Evolutionary conservation across 139 green algal genomes (phyloP).

Genomic region (Ulvella scutata): DNA sequence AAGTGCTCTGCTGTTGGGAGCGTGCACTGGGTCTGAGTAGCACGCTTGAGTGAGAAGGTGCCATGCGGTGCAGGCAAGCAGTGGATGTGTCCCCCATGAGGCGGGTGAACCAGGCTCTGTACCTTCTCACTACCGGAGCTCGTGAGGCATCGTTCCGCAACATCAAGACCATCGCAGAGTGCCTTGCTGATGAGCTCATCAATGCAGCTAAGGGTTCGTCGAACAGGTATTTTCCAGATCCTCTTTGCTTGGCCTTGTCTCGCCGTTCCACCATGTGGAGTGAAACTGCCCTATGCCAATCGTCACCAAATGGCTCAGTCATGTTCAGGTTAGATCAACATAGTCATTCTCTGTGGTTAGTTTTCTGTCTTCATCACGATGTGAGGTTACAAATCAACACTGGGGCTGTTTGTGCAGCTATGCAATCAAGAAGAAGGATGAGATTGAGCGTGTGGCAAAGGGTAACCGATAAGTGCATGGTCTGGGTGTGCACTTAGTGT

Average conservation of each 20-base stretch:
- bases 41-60: constrained; percentile 31
- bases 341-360: neutral
- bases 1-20: neutral
- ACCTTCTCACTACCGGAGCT: constrained; percentile 55
- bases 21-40: too few relatives aligned
- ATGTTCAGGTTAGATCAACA: neutral
- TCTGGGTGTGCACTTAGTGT: too few relatives aligned
- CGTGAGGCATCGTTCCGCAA: constrained; percentile 95
- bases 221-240: constrained; percentile 55
- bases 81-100: constrained; percentile 99
- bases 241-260: too few relatives aligned
- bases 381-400: neutral
- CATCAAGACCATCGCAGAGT: constrained; percentile 99
- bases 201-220: constrained; percentile 97
- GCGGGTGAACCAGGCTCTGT: constrained; percentile 85
- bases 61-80: constrained; percentile 68
- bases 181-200: constrained; percentile 97
- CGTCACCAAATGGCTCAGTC: neutral
- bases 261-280: neutral
- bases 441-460: constrained; percentile 99
- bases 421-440: constrained; percentile 99
- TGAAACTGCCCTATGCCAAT: neutral
- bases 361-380: neutral
- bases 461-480: constrained; percentile 97
- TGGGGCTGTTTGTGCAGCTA: constrained; percentile 45